Conservation (phyloP, 2,329 filamentous ascomycete genomes). For the Tolypocladium guangdongense region DNA sequence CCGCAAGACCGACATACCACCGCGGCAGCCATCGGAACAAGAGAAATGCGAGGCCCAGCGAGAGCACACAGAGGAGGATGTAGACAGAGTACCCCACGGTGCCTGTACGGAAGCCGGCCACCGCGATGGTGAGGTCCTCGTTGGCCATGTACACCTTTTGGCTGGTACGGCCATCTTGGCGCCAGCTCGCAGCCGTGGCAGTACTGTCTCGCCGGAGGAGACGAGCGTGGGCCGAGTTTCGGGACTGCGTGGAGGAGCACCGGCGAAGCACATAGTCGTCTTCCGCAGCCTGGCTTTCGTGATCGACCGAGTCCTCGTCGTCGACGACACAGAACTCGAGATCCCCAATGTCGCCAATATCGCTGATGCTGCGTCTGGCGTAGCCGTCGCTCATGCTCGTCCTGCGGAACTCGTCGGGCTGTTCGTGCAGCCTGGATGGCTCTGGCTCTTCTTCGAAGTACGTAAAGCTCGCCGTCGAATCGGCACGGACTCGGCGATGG, state of each 20-base stretch:
- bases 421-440: slow-evolving; percentile 18
- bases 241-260: slow-evolving; percentile 51
- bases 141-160: slow-evolving; percentile 92
- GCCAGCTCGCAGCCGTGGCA: slow-evolving; percentile 56
- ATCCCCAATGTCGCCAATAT: slow-evolving; percentile 28
- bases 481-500: slow-evolving; percentile 68
- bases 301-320: slow-evolving; percentile 27
- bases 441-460: slow-evolving; percentile 63
- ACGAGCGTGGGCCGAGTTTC: slow-evolving; percentile 46
- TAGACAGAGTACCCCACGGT: slow-evolving; percentile 59
- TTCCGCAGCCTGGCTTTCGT: slow-evolving; percentile 28
- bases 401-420: slow-evolving; percentile 18
- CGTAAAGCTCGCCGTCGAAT: slow-evolving; percentile 80
- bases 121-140: slow-evolving; percentile 87
- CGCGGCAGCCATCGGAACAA: slow-evolving; percentile 82
- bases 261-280: slow-evolving; percentile 43
- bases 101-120: slow-evolving; percentile 83
- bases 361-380: slow-evolving; percentile 19
- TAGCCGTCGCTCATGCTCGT: slow-evolving; percentile 13
- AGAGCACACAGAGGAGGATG: slow-evolving; percentile 55
- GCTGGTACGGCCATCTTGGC: slow-evolving; percentile 52
- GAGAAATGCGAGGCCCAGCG: slow-evolving; percentile 70
- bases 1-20: slow-evolving; percentile 71
- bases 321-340: slow-evolving; percentile 30
- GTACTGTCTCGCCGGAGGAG: slow-evolving; percentile 63